These are phyloP conservation scores for Colletotrichum shisoi DNA, from an alignment of 2,329 filamentous ascomycete genomes.

Conservation along the genomic window DNA sequence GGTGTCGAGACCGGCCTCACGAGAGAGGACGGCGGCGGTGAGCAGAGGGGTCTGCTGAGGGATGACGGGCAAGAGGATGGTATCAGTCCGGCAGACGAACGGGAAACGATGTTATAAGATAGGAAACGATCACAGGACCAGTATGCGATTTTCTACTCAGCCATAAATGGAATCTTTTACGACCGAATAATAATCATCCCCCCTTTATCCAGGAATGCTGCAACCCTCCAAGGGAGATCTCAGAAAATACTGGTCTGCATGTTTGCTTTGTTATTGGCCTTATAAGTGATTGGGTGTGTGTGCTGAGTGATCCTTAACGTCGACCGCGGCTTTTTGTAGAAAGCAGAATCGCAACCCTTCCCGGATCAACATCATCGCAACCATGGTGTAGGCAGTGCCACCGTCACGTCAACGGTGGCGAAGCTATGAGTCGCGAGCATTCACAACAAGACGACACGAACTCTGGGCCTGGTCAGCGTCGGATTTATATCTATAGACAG, in stretches of 20 bases:
- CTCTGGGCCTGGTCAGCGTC: too few relatives aligned
- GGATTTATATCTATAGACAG: background rate
- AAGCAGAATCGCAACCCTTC: background rate
- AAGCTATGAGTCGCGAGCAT: background rate
- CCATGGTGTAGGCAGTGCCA: background rate
- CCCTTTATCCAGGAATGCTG: background rate
- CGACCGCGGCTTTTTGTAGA: background rate
- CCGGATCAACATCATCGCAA: background rate
- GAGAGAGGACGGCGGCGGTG: conserved; percentile 51
- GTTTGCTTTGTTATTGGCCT: too few relatives aligned
- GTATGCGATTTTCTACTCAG: conserved; percentile 8
- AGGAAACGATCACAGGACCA: conserved; percentile 3
- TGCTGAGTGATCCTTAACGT: background rate
- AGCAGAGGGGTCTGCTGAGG: conserved; percentile 55
- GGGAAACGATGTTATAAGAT: conserved; percentile 38
- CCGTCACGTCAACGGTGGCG: background rate
- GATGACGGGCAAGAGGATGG: conserved; percentile 49
- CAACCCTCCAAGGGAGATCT: background rate
- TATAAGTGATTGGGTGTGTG: too few relatives aligned
- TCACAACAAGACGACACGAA: background rate
- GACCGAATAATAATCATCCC: background rate
- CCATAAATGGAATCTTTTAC: conserved; percentile 9
- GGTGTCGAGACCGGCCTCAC: conserved; percentile 49
- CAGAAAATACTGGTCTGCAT: too few relatives aligned
- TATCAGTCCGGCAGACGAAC: conserved; percentile 40